phyloP scores from a whole-genome alignment of 73 alveolate species.

The Effrenium voratum region DNA sequence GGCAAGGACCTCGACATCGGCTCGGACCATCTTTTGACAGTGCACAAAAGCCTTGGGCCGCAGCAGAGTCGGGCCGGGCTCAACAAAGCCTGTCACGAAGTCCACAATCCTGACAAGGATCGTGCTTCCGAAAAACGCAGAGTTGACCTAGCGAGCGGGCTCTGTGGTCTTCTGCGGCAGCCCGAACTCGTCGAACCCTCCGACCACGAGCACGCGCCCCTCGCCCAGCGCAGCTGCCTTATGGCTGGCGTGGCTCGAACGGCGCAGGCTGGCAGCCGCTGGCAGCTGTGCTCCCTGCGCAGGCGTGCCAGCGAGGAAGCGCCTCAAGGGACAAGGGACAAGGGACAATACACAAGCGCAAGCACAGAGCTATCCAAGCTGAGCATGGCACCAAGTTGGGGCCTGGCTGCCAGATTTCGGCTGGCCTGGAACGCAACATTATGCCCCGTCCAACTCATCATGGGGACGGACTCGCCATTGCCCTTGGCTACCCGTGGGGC shows the following conservation, averaged over 20 bases:
- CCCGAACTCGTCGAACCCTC: constrained; percentile 84
- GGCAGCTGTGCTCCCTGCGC: not conserved
- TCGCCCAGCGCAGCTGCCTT: constrained; percentile 78
- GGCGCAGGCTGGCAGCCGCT: not conserved
- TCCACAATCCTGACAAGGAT: constrained; percentile 36
- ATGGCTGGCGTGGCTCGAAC: not conserved
- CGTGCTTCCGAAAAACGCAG: not conserved
- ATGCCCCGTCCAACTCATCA: not conserved
- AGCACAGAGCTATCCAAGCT: not conserved
- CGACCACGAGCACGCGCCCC: constrained; percentile 71
- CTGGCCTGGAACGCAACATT: not conserved
- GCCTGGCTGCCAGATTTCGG: constrained; percentile 50
- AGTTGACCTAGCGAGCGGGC: not conserved
- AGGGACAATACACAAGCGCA: not conserved
- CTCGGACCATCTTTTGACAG: not conserved
- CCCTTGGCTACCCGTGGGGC: constrained; percentile 35
- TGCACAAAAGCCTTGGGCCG: not conserved
- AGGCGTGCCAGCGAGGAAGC: constrained; percentile 63
- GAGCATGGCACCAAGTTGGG: constrained; percentile 31
- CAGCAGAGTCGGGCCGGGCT: constrained; percentile 47
- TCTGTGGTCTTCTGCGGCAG: constrained; percentile 78
- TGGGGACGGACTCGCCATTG: constrained; percentile 22
- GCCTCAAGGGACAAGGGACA: not conserved
- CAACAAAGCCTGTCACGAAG: constrained; percentile 46
- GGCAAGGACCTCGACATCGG: constrained; percentile 10